Conservation (phyloP, 164 flowering plant genomes). For the Tetrastigma voinierianum region DNA sequence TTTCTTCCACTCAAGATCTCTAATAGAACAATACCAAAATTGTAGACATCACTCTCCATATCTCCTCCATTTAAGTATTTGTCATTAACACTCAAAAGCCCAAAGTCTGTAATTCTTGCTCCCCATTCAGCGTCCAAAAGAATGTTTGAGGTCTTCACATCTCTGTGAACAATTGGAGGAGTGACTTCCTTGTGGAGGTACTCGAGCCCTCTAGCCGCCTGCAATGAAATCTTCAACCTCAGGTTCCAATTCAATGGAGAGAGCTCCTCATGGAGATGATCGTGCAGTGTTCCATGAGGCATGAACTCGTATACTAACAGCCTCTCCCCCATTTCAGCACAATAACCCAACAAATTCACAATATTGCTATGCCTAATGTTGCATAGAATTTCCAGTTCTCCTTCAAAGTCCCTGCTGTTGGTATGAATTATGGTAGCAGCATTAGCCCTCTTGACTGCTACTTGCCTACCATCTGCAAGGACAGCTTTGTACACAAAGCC, state of each 20-base stretch:
- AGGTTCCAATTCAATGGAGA: conserved; percentile 69
- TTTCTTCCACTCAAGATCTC: conserved; percentile 88
- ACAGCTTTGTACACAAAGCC: conserved; percentile 94
- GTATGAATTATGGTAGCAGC: conserved; percentile 85
- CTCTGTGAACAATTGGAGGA: conserved; percentile 66
- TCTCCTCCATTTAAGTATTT: conserved; percentile 39
- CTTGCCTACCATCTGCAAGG: conserved; percentile 71
- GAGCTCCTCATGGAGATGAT: conserved; percentile 73
- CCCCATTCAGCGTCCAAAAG: conserved; percentile 73
- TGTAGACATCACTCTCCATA: conserved; percentile 54
- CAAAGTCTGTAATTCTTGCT: conserved; percentile 72
- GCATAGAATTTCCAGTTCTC: conserved; percentile 79
- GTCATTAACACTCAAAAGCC: conserved; percentile 46
- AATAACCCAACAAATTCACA: conserved; percentile 81
- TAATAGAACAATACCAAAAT: conserved; percentile 72
- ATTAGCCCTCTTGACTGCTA: conserved; percentile 90
- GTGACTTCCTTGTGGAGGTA: conserved; percentile 63
- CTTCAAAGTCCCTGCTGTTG: conserved; percentile 71
- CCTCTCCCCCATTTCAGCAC: conserved; percentile 84
- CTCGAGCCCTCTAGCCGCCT: conserved; percentile 82
- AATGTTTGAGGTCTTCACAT: conserved; percentile 73
- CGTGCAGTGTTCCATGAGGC: conserved; percentile 83
- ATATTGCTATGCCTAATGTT: conserved; percentile 65
- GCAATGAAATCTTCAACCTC: conserved; percentile 54
- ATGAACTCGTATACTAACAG: conserved; percentile 76